phyloP scores from a whole-genome alignment of 2,329 filamentous ascomycete genomes.

The Teratosphaeria pseudoeucalypti region DNA sequence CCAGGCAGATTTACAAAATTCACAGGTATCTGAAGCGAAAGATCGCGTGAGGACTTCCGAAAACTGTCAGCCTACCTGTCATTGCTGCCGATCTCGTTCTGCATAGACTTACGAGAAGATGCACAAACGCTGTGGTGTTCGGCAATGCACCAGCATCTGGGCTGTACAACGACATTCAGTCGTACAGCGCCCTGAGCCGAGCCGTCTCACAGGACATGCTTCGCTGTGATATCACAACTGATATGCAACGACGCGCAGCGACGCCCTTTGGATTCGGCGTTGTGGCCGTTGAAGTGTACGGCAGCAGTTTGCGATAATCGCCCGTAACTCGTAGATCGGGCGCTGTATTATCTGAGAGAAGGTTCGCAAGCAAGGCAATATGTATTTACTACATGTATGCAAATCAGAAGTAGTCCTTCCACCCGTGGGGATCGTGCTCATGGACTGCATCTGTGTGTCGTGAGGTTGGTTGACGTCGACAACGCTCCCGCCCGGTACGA shows the following conservation, averaged over 20 bases:
- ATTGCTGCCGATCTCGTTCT: background rate
- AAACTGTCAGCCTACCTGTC: conserved; percentile 1
- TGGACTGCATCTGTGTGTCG: background rate
- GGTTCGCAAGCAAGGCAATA: background rate
- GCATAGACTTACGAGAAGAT: conserved; percentile 18
- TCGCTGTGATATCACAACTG: background rate
- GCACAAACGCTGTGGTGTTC: conserved; percentile 12
- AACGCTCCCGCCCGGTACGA: background rate
- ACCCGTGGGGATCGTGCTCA: background rate
- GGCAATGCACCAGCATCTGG: conserved; percentile 18
- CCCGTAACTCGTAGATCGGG: background rate
- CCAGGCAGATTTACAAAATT: conserved; percentile 51
- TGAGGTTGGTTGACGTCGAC: background rate
- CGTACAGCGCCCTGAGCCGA: background rate
- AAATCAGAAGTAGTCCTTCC: background rate
- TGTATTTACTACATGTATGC: background rate
- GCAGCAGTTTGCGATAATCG: background rate
- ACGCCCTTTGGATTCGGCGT: background rate
- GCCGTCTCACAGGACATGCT: background rate
- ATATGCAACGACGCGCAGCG: background rate
- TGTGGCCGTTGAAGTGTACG: background rate
- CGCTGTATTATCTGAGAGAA: background rate
- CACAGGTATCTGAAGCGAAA: conserved; percentile 49
- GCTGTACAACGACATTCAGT: conserved; percentile 10
- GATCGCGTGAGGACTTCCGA: conserved; percentile 50